Evolutionary conservation across 2,329 filamentous ascomycete species (phyloP), one percentile per base, ranked within the genome.

Genomic region (Biscogniauxia marginata): DNA sequence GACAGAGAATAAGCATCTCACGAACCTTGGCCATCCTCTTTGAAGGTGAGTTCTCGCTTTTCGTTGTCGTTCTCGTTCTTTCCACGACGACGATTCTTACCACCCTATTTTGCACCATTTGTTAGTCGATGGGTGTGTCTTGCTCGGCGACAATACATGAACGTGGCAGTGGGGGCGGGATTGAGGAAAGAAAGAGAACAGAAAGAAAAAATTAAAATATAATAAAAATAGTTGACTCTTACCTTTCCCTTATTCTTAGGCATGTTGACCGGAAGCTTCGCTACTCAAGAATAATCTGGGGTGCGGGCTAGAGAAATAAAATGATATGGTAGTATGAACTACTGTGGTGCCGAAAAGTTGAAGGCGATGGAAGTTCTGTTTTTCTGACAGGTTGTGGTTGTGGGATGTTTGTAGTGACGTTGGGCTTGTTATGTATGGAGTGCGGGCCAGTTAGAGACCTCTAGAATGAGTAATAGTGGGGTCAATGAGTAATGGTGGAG

Each of bases 161-260:
- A 9, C 22, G 24, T 7, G 11, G 49, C 25, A 19, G 50, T 7
- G 45, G 19, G 30, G 11, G n/a, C 19, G 19, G 45, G 55, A 19
- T 25, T 49, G 53, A 20, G 48, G 46, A 60, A 44, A 22, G 30
- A 24, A 57, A 45, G 58, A 46, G 44, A 57, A 50, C 57, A 44
- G 49, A 58, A 44, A 51, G 53, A 34, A 43, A 55, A 49, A 46
- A 24, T 4, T 49, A 22, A 54, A 54, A 25, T 49, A 56, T 13
- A 51, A 44, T 50, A 24, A 50, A 7, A 52, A 52, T 44, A 46
- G 46, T 53, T 46, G 21, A 16, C 58, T 71, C 84, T 74, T 82
- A 96, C 92, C 82, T 96, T 97, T 93, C 93, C 93, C 88, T 97
- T 97, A 78, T 97, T 97, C 91, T 97, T 97, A 73, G 93, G 93